Percentiles rank a stretch among this genome's conserved stretches.
phyloP scores from a whole-genome alignment of 2,329 filamentous ascomycete genomes.

The Monilinia aucupariae region DNA sequence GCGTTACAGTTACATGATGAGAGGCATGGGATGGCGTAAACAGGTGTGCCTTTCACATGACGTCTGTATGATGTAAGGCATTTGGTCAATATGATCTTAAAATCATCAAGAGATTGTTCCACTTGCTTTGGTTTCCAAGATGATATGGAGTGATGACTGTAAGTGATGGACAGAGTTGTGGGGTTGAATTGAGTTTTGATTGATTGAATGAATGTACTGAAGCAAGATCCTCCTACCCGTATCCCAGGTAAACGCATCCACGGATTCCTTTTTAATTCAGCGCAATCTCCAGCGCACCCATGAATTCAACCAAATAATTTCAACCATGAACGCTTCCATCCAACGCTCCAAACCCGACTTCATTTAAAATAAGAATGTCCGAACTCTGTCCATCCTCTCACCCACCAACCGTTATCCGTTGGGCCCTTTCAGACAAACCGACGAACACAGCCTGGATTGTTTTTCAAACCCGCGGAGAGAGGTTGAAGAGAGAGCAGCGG shows the following conservation, averaged over 20 bases:
- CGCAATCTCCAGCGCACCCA: not conserved
- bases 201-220: not conserved
- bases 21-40: slow-evolving; percentile 24
- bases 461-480: slow-evolving; percentile 36
- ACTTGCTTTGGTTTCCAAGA: not conserved
- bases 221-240: not conserved
- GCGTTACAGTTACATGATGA: slow-evolving; percentile 7
- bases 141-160: not conserved
- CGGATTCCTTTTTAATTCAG: not conserved
- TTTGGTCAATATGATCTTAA: not conserved
- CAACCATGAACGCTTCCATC: not conserved
- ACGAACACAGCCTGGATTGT: slow-evolving; percentile 14
- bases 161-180: not conserved
- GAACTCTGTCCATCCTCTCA: slow-evolving; percentile 42
- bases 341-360: not conserved
- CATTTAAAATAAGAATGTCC: slow-evolving; percentile 42
- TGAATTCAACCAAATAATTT: not conserved
- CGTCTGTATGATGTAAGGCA: slow-evolving; percentile 14
- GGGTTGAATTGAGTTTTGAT: not conserved
- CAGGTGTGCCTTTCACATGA: slow-evolving; percentile 15
- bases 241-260: no score
- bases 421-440: slow-evolving; percentile 32
- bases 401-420: slow-evolving; percentile 25
- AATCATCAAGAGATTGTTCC: not conserved
- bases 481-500: slow-evolving; percentile 46